Conservation (phyloP, 1,139 yeast species). For the Debaryomyces robertsiae region DNA sequence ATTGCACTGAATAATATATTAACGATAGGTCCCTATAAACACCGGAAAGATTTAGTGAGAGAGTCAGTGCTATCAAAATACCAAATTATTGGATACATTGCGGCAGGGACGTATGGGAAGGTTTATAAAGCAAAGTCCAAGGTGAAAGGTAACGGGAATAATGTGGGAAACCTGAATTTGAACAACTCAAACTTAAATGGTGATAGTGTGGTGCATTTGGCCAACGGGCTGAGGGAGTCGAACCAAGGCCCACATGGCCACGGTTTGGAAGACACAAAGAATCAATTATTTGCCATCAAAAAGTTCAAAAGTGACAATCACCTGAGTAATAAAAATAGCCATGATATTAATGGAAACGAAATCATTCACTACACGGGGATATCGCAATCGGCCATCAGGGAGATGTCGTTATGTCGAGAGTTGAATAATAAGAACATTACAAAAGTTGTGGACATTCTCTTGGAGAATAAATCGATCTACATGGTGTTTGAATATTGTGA, state of each 20-base stretch:
- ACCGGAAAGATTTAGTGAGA: constrained; percentile 69
- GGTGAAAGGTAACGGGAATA: constrained; percentile 20
- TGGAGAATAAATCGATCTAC: constrained; percentile 88
- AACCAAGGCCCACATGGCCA: constrained; percentile 8
- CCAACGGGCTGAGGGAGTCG: constrained; percentile 8
- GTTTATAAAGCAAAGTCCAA: constrained; percentile 83
- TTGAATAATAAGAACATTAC: constrained; percentile 78
- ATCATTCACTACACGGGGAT: constrained; percentile 89
- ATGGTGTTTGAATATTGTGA: constrained; percentile 97
- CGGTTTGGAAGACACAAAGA: constrained; percentile 9
- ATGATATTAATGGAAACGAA: constrained; percentile 65
- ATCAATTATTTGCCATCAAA: constrained; percentile 74
- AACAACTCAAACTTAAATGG: constrained; percentile 6
- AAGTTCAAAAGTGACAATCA: constrained; percentile 94
- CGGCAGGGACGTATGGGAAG: constrained; percentile 98
- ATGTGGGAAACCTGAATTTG: constrained; percentile 1
- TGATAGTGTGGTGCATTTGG: constrained; percentile 13
- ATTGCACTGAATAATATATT: constrained; percentile 72
- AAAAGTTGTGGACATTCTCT: constrained; percentile 76
- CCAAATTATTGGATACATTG: constrained; percentile 90
- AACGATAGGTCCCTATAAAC: constrained; percentile 71
- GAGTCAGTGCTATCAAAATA: constrained; percentile 78
- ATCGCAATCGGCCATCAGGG: constrained; percentile 94
- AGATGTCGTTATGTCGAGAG: constrained; percentile 93
- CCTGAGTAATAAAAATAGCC: constrained; percentile 38